Percentiles rank a stretch among this genome's conserved stretches.
These are phyloP conservation scores for Helotiales sp. DNA, from an alignment of 2,329 filamentous ascomycete species.

Conservation along the genomic window DNA sequence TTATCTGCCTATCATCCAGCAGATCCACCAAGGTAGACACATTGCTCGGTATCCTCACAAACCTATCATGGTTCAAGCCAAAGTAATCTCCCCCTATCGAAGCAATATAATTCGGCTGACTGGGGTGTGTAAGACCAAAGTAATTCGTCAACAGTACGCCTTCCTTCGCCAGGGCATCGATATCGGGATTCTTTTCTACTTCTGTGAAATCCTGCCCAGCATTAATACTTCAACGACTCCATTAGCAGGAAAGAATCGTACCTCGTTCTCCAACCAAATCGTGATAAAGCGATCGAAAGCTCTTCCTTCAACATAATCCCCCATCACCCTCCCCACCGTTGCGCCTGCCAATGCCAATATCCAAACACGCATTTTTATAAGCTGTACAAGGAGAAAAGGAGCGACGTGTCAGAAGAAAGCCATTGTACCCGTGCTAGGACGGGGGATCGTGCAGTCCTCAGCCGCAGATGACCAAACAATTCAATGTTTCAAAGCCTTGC, in stretches of 20 bases:
- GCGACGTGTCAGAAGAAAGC: not conserved
- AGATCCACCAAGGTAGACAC: constrained; percentile 49
- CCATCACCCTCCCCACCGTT: constrained; percentile 11
- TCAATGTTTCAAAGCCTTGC: constrained; percentile 11
- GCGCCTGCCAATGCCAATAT: constrained; percentile 12
- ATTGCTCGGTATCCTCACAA: constrained; percentile 44
- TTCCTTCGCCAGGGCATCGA: constrained; percentile 42
- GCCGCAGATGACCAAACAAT: not conserved
- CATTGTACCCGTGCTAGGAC: not conserved
- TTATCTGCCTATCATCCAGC: constrained; percentile 41
- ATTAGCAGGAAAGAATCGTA: constrained; percentile 3
- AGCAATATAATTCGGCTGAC: constrained; percentile 50
- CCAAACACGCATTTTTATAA: constrained; percentile 20
- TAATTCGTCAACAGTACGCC: constrained; percentile 47
- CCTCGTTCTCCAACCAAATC: constrained; percentile 64
- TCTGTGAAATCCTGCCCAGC: constrained; percentile 44
- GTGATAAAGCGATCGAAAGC: constrained; percentile 60
- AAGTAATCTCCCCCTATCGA: constrained; percentile 49
- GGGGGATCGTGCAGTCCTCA: not conserved
- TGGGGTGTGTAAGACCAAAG: constrained; percentile 47
- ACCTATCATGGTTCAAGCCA: constrained; percentile 47
- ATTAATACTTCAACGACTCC: too few species aligned
- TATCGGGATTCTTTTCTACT: constrained; percentile 41
- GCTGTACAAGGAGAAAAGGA: not conserved
- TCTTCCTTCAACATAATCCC: constrained; percentile 46